A percentile compares a stretch with the other conserved stretches of the same genome.
These are phyloP conservation scores for Eugenia klotzschiana DNA, from an alignment of 441 rosid genomes.

Conservation along the genomic window DNA sequence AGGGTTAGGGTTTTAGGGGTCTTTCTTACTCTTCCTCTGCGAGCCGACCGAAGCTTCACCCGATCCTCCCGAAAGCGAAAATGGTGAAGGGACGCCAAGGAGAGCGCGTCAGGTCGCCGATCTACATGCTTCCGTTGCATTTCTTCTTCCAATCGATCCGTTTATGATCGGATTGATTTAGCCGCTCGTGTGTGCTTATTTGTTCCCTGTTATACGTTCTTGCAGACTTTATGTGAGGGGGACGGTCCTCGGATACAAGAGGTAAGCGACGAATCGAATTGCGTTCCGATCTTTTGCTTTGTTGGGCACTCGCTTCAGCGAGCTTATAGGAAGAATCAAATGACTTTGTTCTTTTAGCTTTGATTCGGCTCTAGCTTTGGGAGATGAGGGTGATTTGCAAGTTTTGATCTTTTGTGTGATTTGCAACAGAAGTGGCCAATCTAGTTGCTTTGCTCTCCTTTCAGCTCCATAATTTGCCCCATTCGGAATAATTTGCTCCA, in stretches of 20 bases:
- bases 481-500: not conserved
- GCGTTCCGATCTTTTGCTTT: not conserved
- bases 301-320: not conserved
- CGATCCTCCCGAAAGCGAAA: not conserved
- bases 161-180: not conserved
- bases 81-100: slow-evolving; percentile 6
- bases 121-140: not conserved
- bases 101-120: not conserved
- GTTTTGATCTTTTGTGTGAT: not conserved
- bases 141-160: not conserved
- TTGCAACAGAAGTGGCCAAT: not conserved
- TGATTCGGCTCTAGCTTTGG: not conserved
- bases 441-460: not conserved
- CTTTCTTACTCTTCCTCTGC: not conserved
- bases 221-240: slow-evolving; percentile 11
- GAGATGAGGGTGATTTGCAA: not conserved
- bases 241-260: slow-evolving; percentile 11
- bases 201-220: not conserved
- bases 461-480: not conserved
- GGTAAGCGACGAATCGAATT: not conserved
- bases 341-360: not conserved
- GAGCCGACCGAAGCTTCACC: not conserved
- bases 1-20: not conserved
- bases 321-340: not conserved
- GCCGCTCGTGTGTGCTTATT: not conserved